phyloP scores from a whole-genome alignment of 495 filamentous ascomycete genomes.

The Talaromyces wortmannii region DNA sequence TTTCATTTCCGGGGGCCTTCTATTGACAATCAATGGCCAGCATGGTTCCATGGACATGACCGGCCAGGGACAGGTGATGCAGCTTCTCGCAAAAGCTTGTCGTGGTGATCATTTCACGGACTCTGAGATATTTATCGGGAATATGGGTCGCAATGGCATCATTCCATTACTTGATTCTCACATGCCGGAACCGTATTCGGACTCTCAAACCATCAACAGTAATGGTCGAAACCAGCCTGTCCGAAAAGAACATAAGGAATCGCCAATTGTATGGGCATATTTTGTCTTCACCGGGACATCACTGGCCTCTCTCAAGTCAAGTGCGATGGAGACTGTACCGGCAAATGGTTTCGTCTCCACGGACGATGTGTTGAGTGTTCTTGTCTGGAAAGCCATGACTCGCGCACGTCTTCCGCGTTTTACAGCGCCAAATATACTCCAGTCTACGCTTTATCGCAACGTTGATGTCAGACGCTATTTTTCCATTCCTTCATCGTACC shows the following conservation, averaged over 20 bases:
- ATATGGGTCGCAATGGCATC: conserved; percentile 29
- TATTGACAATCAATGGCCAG: conserved; percentile 37
- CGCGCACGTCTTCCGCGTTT: conserved; percentile 35
- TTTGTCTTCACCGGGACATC: conserved; percentile 26
- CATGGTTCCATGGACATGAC: conserved; percentile 49
- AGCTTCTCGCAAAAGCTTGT: conserved; percentile 47
- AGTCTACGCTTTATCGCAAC: conserved; percentile 37
- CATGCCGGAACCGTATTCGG: conserved; percentile 20
- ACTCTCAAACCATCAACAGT: conserved; percentile 21
- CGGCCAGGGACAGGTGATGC: conserved; percentile 44
- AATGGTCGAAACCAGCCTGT: conserved; percentile 4
- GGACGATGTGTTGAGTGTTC: conserved; percentile 47
- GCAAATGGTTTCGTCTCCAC: conserved; percentile 33
- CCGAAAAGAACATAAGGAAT: background rate
- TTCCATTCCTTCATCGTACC: conserved; percentile 32
- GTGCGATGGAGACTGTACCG: conserved; percentile 20
- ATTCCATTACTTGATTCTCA: conserved; percentile 35
- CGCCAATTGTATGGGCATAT: conserved; percentile 27
- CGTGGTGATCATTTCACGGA: conserved; percentile 31
- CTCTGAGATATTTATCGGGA: conserved; percentile 38
- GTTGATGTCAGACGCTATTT: conserved; percentile 43
- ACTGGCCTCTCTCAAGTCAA: conserved; percentile 31
- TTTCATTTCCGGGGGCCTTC: conserved; percentile 44
- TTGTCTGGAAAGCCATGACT: conserved; percentile 45
- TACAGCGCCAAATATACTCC: conserved; percentile 2